A percentile compares a stretch with the other conserved stretches of the same genome.
Evolutionary conservation across 2,329 filamentous ascomycete genomes (phyloP).

Genomic region (Stylonectria norvegica): DNA sequence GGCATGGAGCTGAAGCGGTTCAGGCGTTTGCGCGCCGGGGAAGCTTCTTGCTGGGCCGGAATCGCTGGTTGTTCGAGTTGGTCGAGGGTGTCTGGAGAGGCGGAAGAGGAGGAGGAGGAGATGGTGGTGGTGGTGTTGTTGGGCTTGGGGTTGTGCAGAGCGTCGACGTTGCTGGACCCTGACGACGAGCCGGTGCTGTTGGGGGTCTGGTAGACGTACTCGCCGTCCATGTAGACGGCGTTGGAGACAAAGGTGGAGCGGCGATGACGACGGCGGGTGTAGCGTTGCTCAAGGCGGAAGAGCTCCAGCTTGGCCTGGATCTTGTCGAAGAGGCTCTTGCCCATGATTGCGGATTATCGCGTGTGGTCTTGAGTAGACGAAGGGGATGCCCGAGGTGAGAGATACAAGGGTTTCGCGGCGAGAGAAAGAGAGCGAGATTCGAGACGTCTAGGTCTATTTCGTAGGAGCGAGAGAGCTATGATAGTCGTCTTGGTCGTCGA

Average conservation of each 20-base stretch:
- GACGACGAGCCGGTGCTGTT: slow-evolving; percentile 56
- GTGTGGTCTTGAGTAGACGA: slow-evolving; percentile 1
- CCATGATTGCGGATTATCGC: slow-evolving; percentile 37
- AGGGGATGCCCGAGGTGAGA: background rate
- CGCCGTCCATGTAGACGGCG: slow-evolving; percentile 89
- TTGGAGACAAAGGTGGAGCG: slow-evolving; percentile 86
- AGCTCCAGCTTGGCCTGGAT: slow-evolving; percentile 76
- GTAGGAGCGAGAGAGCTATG: background rate
- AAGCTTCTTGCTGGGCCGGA: slow-evolving; percentile 13
- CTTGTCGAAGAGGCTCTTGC: slow-evolving; percentile 53
- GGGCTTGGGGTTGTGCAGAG: slow-evolving; percentile 35
- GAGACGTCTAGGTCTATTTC: slow-evolving; percentile 16
- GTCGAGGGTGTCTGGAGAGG: background rate
- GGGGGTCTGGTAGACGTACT: slow-evolving; percentile 79
- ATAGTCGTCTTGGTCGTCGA: slow-evolving; percentile 4
- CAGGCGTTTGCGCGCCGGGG: slow-evolving; percentile 45
- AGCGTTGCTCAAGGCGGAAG: slow-evolving; percentile 91
- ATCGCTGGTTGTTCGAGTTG: background rate
- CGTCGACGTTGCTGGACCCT: slow-evolving; percentile 39
- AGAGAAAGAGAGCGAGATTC: slow-evolving; percentile 13
- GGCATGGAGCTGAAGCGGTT: slow-evolving; percentile 57
- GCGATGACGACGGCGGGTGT: slow-evolving; percentile 81
- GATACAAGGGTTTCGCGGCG: slow-evolving; percentile 8
- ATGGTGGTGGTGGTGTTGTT: slow-evolving; percentile 18
- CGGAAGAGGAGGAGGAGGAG: slow-evolving; percentile 2